A percentile compares a stretch with the other conserved stretches of the same genome.
Conservation (phyloP, 2,329 filamentous ascomycete species). For the Stagonosporopsis vannaccii region DNA sequence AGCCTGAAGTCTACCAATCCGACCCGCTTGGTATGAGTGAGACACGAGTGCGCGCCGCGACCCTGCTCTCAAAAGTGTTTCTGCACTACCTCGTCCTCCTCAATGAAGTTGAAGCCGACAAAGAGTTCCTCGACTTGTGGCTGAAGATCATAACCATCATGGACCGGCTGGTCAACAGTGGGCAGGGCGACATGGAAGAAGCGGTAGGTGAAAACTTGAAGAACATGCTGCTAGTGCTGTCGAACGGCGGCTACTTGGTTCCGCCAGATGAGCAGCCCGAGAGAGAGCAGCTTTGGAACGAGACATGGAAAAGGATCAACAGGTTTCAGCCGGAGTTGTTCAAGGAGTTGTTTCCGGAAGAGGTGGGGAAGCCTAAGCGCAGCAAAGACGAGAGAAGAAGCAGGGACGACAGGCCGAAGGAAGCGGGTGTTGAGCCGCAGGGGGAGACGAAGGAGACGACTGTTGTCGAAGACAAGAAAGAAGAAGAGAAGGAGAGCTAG, state of each 20-base stretch:
- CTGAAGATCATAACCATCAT: conserved; percentile 90
- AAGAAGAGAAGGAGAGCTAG: conserved; percentile 22
- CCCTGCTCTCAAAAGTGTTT: conserved; percentile 92
- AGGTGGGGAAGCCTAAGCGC: conserved; percentile 43
- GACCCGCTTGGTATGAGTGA: conserved; percentile 95
- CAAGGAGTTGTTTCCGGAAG: conserved; percentile 64
- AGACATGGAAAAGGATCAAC: conserved; percentile 67
- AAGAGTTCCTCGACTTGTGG: conserved; percentile 92
- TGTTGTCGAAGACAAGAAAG: conserved; percentile 5
- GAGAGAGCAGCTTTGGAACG: conserved; percentile 65
- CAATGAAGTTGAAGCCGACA: conserved; percentile 84
- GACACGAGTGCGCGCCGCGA: conserved; percentile 89
- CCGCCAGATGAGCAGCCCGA: conserved; percentile 64
- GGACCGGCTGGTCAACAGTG: conserved; percentile 95
- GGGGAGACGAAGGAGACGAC: conserved; percentile 10
- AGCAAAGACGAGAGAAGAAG: conserved; percentile 26
- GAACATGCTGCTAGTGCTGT: conserved; percentile 95
- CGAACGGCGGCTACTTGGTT: conserved; percentile 83
- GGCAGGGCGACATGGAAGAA: conserved; percentile 93
- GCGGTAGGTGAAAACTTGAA: conserved; percentile 95
- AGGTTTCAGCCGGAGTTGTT: conserved; percentile 68
- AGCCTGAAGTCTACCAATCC: conserved; percentile 91
- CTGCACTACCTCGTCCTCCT: conserved; percentile 88
- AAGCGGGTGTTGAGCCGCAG: conserved; percentile 5
- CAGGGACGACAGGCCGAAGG: conserved; percentile 24